Evolutionary conservation across 2,329 filamentous ascomycete species (phyloP), one percentile per base, ranked within the genome.

Genomic region (Beauveria sp.): DNA sequence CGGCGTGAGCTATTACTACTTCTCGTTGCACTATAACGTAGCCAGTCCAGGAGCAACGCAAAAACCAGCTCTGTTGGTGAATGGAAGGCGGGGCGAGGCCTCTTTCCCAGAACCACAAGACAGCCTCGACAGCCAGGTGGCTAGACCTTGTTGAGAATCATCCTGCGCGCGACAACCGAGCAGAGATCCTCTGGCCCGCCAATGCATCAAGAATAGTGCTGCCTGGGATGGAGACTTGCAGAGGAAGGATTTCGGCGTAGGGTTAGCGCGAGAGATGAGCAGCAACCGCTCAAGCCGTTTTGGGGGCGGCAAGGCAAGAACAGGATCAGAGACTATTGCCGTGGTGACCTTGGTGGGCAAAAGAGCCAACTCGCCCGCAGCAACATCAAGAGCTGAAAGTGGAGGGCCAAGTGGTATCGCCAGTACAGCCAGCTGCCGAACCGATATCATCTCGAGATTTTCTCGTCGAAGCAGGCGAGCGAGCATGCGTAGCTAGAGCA

Each of bases 101-200:
- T 16, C 8, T 30, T 46, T 22, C 20, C 9, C 22, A 10, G 34
- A 28, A 24, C 22, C 46, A 18, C 6, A 10, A 22, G 22, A 47
- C 20, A 22, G n/a, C 3, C 18, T 45, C 18, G 52, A 55, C 38
- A 45, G 45, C 30, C 45, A 58, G 30, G 16, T 30, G 5, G 51
- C 55, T 50, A 49, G 18, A 38, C 55, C 22, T 20, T 18, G 49
- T 58, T 8, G 20, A 50, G 45, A 45, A 30, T 6, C 12, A 50
- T 42, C 22, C 42, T 58, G 55, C 30, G 55, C 55, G 55, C 55
- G 55, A 58, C 55, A 58, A 50, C 45, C 55, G 45, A 16, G 55
- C 55, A 58, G n/a, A 34, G 45, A 42, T 58, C 26, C 30, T 42
- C n/a, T 24, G 26, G 26, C 9, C 18, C 54, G 16, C 30, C n/a